These are phyloP conservation scores for Ophiocordyceps polyrhachis-furcata DNA, from an alignment of 2,329 filamentous ascomycete species.

Conservation along the genomic window DNA sequence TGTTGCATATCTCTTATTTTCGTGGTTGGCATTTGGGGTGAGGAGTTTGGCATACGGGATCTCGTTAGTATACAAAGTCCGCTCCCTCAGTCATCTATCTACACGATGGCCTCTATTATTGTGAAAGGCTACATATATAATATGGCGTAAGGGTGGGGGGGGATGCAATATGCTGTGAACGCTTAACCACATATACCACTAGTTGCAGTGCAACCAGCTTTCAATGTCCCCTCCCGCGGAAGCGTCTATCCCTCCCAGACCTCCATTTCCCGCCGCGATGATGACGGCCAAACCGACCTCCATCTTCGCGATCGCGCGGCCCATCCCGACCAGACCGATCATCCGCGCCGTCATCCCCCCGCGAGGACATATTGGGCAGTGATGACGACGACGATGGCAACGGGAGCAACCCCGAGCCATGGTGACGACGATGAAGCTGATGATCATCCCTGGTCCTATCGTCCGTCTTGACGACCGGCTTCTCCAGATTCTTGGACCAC, in stretches of 20 bases:
- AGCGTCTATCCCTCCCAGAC: conserved; percentile 15
- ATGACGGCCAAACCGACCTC: conserved; percentile 13
- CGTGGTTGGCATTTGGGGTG: background rate
- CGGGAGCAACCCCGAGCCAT: conserved; percentile 9
- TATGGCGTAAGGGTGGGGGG: too few relatives aligned
- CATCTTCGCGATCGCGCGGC: conserved; percentile 14
- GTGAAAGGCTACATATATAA: background rate
- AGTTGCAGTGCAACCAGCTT: background rate
- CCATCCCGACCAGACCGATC: conserved; percentile 11
- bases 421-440: background rate
- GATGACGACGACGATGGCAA: background rate
- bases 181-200: too few relatives aligned
- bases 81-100: too few relatives aligned
- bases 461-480: conserved; percentile 51
- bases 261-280: conserved; percentile 19
- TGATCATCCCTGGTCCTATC: conserved; percentile 34
- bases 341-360: conserved; percentile 19
- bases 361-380: background rate
- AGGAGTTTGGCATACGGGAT: background rate
- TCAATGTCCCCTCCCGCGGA: conserved; percentile 16
- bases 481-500: conserved; percentile 61
- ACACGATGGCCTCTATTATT: background rate
- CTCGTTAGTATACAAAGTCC: background rate
- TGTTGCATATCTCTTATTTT: background rate
- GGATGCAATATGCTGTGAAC: too few relatives aligned